A percentile compares a stretch with the other conserved stretches of the same genome.
Evolutionary conservation across 441 rosid genomes (phyloP).

Genomic region (Pelargonium australe): DNA sequence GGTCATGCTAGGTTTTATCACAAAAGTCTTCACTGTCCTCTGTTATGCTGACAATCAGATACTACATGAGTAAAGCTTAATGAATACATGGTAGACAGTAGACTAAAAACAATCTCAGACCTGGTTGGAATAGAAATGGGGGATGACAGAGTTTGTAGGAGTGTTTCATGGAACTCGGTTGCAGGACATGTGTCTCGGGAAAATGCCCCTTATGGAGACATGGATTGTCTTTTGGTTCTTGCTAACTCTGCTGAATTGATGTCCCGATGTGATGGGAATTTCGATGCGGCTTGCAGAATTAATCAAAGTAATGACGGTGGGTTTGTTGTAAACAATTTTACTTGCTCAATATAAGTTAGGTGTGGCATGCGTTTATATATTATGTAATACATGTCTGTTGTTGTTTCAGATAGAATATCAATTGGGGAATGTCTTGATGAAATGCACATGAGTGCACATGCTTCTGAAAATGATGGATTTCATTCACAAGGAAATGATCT

Average conservation of each 20-base stretch:
- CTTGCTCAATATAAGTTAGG: neutral
- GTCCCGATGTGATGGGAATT: conserved; percentile 4
- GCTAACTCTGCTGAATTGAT: conserved; percentile 4
- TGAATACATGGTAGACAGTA: neutral
- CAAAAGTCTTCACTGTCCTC: neutral
- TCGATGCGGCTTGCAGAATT: neutral
- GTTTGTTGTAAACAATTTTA: neutral
- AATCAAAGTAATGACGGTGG: neutral
- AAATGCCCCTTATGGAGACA: neutral
- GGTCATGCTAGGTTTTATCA: conserved; percentile 2
- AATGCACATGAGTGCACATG: neutral
- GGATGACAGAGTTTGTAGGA: neutral
- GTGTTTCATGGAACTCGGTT: neutral
- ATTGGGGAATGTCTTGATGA: neutral
- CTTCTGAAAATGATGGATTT: neutral
- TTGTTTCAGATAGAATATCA: neutral
- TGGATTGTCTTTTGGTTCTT: conserved; percentile 8
- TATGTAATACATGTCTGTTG: neutral
- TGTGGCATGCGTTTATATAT: neutral
- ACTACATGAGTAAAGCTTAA: neutral
- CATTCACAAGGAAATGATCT: neutral
- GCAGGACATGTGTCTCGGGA: neutral
- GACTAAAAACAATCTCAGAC: neutral
- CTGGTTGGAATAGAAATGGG: conserved; percentile 3
- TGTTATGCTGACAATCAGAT: neutral